Evolutionary conservation across 2,329 filamentous ascomycete genomes (phyloP), one percentile per base, ranked within the genome.

Genomic region (Colletotrichum spaethianum): DNA sequence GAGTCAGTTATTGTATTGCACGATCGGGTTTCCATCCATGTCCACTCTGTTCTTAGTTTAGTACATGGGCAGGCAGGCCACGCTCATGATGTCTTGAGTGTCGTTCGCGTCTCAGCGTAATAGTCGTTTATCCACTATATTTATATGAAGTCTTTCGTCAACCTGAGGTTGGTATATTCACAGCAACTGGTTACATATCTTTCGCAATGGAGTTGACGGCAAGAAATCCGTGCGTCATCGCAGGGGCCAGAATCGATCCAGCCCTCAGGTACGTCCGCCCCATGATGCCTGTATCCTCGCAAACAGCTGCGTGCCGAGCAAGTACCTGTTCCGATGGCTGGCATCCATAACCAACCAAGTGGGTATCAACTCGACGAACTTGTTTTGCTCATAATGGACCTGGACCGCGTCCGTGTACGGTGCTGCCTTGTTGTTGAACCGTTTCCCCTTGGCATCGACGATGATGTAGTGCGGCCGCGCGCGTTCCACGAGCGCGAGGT

Each of bases 391-490:
- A 48, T 73, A 80, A 20, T 77, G 74, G 3, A 73, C 67, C 12
- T 75, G 75, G 0, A 78, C 80, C 8, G 75, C 73, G 55, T 77
- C 75, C 4, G 75, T 78, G 69, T 83, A 83, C 31, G 74, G 71
- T 60, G 78, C 74, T 0, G 80, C 73, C 75, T 83, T 81, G 72
- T 82, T 81, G 61, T 78, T 73, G 73, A 82, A 83, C 14, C 81
- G 76, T 48, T 76, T 59, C 12, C 80, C 81, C 14, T 68, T 55
- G 14, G 73, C 64, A 68, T 82, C 81, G 28, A 83, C 80, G 28
- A 83, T 79, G 55, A 83, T 80, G 3, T 75, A 77, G 73, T 79
- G 78, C 31, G 82, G 82, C 18, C 77, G 74, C 2, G 74, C 75
- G 44, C 80, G 76, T 9, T 81, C 81, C 40, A 75, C 77, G 4